phyloP scores from a whole-genome alignment of 345 rosid genomes.

The Salix brachista region DNA sequence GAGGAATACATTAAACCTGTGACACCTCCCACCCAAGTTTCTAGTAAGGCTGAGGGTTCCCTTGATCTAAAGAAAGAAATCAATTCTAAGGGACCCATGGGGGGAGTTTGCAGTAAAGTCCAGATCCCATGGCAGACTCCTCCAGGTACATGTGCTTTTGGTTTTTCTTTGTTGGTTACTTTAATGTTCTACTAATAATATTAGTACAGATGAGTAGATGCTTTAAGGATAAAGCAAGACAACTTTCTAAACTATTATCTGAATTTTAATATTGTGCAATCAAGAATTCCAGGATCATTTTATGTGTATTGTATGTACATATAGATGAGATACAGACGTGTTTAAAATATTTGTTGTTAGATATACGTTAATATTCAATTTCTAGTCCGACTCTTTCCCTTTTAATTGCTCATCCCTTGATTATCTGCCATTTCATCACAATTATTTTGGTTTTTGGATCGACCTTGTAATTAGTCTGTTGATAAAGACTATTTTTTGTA shows the following conservation, averaged over 20 bases:
- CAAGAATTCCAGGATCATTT: background rate
- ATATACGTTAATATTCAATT: background rate
- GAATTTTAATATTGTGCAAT: background rate
- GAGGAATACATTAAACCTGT: slow-evolving; percentile 43
- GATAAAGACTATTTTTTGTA: background rate
- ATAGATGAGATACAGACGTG: background rate
- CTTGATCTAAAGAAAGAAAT: slow-evolving; percentile 30
- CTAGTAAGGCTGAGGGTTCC: slow-evolving; percentile 17
- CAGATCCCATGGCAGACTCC: slow-evolving; percentile 70
- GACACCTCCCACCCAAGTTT: slow-evolving; percentile 16
- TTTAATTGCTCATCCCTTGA: background rate
- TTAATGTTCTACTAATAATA: slow-evolving; percentile 9
- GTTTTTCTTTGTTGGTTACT: slow-evolving; percentile 16
- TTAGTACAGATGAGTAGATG: slow-evolving; percentile 10
- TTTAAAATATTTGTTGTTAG: background rate
- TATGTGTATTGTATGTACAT: background rate
- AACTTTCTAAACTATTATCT: slow-evolving; percentile 1
- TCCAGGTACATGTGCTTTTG: slow-evolving; percentile 60
- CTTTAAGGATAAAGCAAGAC: slow-evolving; percentile 1
- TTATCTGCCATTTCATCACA: background rate
- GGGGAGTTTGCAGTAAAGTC: slow-evolving; percentile 46
- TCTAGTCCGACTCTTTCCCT: background rate
- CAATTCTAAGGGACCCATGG: slow-evolving; percentile 41
- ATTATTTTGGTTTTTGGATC: background rate
- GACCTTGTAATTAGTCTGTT: background rate